Conservation (phyloP, 352 stramenopile genomes). For the Globisporangium canariense region DNA sequence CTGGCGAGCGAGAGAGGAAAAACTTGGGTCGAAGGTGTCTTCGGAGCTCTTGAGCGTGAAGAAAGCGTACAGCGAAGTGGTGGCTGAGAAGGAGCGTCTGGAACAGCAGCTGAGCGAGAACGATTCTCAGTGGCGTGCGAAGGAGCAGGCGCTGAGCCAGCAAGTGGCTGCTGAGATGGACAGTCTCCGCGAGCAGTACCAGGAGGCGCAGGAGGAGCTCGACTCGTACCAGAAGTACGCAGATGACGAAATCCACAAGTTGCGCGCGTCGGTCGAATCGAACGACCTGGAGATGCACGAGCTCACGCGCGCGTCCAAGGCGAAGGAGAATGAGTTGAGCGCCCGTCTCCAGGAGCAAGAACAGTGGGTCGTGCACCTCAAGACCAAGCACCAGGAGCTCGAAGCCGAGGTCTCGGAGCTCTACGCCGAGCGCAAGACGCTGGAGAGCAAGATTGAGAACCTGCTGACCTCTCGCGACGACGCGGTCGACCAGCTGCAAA, state of each 20-base stretch:
- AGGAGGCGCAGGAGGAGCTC: slow-evolving; percentile 46
- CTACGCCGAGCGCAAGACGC: slow-evolving; percentile 20
- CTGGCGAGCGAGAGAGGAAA: slow-evolving; percentile 8
- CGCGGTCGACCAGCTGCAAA: slow-evolving; percentile 28
- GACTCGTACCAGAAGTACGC: slow-evolving; percentile 48
- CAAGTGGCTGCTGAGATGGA: slow-evolving; percentile 32
- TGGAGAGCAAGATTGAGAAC: slow-evolving; percentile 26
- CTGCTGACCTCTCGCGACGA: slow-evolving; percentile 27
- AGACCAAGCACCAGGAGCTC: slow-evolving; percentile 28
- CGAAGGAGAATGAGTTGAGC: slow-evolving; percentile 28
- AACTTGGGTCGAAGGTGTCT: slow-evolving; percentile 19
- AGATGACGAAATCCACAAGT: slow-evolving; percentile 46
- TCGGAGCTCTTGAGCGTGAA: slow-evolving; percentile 18
- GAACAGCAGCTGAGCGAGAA: slow-evolving; percentile 25
- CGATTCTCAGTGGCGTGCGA: slow-evolving; percentile 33
- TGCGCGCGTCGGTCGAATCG: slow-evolving; percentile 35
- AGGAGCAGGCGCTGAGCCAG: slow-evolving; percentile 30
- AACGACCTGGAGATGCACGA: slow-evolving; percentile 36
- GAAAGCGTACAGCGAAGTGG: slow-evolving; percentile 19
- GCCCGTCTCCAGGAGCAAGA: slow-evolving; percentile 25
- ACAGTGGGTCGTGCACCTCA: slow-evolving; percentile 21
- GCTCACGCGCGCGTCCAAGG: slow-evolving; percentile 19
- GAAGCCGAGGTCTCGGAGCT: slow-evolving; percentile 31
- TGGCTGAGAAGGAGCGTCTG: slow-evolving; percentile 28
- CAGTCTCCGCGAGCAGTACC: slow-evolving; percentile 37